Percentiles rank a stretch among this genome's conserved stretches.
These are phyloP conservation scores for Cladorrhinum sp. DNA, from an alignment of 2,329 filamentous ascomycete genomes.

Conservation along the genomic window DNA sequence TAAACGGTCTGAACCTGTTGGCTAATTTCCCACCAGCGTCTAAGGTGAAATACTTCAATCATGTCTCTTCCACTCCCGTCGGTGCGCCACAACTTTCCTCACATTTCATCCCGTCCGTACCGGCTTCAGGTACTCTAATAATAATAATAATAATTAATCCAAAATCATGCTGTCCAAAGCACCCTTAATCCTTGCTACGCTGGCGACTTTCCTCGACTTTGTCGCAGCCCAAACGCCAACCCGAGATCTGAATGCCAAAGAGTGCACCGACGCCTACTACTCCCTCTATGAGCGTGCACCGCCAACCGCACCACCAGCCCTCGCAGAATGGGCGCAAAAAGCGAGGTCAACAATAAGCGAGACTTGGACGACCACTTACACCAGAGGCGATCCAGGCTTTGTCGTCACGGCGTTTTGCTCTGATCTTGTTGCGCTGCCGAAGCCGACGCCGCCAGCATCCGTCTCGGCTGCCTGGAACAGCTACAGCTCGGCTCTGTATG, in stretches of 20 bases:
- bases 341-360: not conserved
- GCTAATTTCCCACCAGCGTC: too few relatives aligned
- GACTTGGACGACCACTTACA: not conserved
- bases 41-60: not conserved
- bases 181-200: not conserved
- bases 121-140: too few relatives aligned
- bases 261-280: not conserved
- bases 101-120: not conserved
- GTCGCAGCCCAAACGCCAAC: not conserved
- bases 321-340: not conserved
- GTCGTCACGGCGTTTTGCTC: not conserved
- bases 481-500: not conserved
- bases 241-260: not conserved
- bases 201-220: not conserved
- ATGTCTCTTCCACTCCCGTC: not conserved
- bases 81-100: not conserved
- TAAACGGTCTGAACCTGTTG: too few relatives aligned
- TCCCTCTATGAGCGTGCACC: not conserved
- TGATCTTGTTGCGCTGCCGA: not conserved
- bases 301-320: not conserved
- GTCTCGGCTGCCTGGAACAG: not conserved
- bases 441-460: not conserved
- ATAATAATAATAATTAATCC: not conserved
- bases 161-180: not conserved
- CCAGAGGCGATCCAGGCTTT: not conserved